Conservation (phyloP, 148 eudicot species). For the Cornus kousa region DNA sequence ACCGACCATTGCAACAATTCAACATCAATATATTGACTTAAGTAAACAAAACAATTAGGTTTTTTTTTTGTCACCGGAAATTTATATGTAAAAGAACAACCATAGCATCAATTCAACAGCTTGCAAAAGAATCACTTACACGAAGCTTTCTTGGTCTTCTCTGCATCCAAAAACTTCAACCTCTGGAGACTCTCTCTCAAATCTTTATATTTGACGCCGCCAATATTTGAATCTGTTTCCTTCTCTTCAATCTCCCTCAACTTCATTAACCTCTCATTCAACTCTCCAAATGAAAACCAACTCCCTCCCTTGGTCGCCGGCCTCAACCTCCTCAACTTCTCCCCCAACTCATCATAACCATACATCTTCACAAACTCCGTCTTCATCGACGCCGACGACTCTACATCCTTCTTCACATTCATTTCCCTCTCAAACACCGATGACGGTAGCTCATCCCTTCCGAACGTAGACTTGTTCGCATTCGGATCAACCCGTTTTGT, state of each 20-base stretch:
- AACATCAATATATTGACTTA: neutral
- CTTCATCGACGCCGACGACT: conserved; percentile 4
- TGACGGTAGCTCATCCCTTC: conserved; percentile 24
- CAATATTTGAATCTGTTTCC: neutral
- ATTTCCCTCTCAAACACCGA: conserved; percentile 31
- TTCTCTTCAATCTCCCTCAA: conserved; percentile 49
- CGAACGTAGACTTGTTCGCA: conserved; percentile 12
- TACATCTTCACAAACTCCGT: conserved; percentile 30
- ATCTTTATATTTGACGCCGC: neutral
- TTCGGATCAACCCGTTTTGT: conserved; percentile 3
- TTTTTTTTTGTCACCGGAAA: too few relatives aligned
- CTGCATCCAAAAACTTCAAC: neutral
- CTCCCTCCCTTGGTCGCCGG: conserved; percentile 31
- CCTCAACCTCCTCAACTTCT: conserved; percentile 59
- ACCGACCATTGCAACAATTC: neutral
- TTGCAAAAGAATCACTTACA: conserved; percentile 22
- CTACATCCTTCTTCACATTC: conserved; percentile 16
- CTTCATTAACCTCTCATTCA: conserved; percentile 56
- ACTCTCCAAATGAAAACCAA: conserved; percentile 59
- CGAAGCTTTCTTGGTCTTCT: conserved; percentile 3
- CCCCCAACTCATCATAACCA: conserved; percentile 45
- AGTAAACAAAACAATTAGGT: too few relatives aligned
- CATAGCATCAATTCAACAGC: neutral
- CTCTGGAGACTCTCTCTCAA: conserved; percentile 28
- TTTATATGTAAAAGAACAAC: neutral